Conservation (phyloP, 345 rosid species). For the Aquilaria malaccensis region DNA sequence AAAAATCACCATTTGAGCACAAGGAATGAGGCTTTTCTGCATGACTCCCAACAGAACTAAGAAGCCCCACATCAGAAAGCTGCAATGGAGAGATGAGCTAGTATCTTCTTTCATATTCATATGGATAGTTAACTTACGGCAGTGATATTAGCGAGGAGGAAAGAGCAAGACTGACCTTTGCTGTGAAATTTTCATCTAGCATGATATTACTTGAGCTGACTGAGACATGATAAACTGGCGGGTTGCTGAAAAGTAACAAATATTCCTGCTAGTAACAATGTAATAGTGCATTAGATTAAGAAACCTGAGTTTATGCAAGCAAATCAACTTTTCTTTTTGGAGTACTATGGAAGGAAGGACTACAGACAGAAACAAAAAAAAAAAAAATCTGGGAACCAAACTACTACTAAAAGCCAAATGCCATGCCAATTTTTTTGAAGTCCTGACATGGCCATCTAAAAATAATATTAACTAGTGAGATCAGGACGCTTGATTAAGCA, state of each 20-base stretch:
- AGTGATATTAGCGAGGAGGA: not conserved
- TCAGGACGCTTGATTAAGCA: too few species aligned
- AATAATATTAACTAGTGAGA: too few species aligned
- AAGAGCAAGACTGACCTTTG: conserved; percentile 44
- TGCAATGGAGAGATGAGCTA: conserved; percentile 17
- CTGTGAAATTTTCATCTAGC: conserved; percentile 79
- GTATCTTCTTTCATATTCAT: not conserved
- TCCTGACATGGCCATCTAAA: too few species aligned
- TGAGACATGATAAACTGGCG: conserved; percentile 59
- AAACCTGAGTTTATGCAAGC: too few species aligned
- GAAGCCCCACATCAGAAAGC: conserved; percentile 63
- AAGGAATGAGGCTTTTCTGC: conserved; percentile 27
- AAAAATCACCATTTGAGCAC: conserved; percentile 43
- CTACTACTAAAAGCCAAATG: too few species aligned
- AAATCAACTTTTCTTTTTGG: too few species aligned
- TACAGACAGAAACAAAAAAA: too few species aligned
- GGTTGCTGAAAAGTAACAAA: conserved; percentile 66
- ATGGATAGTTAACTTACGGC: not conserved
- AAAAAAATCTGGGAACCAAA: too few species aligned
- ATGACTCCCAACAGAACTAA: conserved; percentile 24
- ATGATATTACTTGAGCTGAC: conserved; percentile 75
- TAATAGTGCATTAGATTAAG: too few species aligned
- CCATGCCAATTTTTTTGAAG: too few species aligned
- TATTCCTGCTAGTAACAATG: conserved; percentile 53
- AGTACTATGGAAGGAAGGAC: too few species aligned